phyloP scores from a whole-genome alignment of 2,329 filamentous ascomycete species.

The Fusarium anthophilum region DNA sequence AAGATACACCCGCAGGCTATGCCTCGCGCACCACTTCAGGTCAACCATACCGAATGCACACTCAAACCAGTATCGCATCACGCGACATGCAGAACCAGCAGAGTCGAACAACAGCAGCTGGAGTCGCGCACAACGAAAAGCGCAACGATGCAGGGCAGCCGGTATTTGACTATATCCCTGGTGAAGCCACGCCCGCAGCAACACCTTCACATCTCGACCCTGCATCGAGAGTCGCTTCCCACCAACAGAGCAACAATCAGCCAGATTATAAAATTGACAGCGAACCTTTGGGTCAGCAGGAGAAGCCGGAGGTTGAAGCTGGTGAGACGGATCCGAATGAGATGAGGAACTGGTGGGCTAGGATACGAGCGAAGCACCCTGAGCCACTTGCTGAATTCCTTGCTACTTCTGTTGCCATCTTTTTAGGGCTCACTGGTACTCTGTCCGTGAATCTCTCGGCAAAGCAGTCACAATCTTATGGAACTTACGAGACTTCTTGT shows the following conservation, averaged over 20 bases:
- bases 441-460: constrained; percentile 29
- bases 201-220: not conserved
- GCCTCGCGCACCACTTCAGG: not conserved
- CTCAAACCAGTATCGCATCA: not conserved
- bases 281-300: constrained; percentile 28
- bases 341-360: constrained; percentile 38
- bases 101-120: constrained; percentile 5
- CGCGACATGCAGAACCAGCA: constrained; percentile 6
- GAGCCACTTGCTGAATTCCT: constrained; percentile 38
- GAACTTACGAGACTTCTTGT: constrained; percentile 36
- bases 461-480: constrained; percentile 19
- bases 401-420: constrained; percentile 27
- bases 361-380: constrained; percentile 29
- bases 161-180: constrained; percentile 15
- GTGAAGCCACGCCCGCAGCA: not conserved
- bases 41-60: not conserved
- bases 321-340: constrained; percentile 24
- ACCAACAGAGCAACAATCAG: not conserved
- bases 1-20: not conserved
- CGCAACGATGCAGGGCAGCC: constrained; percentile 17
- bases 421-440: constrained; percentile 29
- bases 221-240: not conserved
- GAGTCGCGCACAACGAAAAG: constrained; percentile 9
- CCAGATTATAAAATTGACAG: constrained; percentile 26
- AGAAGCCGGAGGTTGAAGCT: constrained; percentile 18